These are phyloP conservation scores for Cymbidium sinense DNA, from an alignment of 106 monocot genomes.

Conservation along the genomic window DNA sequence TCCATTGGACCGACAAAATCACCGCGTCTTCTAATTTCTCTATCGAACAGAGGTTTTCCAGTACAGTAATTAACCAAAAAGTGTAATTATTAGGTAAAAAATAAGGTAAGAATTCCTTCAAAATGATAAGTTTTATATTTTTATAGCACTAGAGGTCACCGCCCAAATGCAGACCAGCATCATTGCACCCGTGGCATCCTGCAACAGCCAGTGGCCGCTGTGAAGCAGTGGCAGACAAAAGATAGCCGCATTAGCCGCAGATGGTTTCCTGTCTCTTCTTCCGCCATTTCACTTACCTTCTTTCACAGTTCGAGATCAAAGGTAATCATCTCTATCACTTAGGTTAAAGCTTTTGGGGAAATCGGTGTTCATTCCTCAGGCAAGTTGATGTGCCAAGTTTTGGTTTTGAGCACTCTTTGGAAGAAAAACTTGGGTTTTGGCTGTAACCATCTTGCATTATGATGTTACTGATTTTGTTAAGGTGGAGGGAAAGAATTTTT, in stretches of 20 bases:
- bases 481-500: neutral
- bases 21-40: too few species aligned
- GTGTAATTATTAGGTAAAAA: too few species aligned
- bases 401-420: neutral
- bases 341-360: neutral
- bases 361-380: neutral
- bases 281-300: neutral
- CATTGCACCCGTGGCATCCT: neutral
- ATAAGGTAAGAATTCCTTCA: too few species aligned
- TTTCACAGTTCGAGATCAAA: neutral
- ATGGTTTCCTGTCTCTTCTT: neutral
- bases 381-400: neutral
- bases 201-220: neutral
- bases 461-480: neutral
- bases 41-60: too few species aligned
- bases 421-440: neutral
- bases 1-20: too few species aligned
- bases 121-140: too few species aligned
- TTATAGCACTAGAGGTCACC: neutral
- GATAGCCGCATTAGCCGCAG: neutral
- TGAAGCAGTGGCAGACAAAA: conserved; percentile 2
- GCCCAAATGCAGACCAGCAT: neutral
- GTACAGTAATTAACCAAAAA: too few species aligned
- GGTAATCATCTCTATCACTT: neutral
- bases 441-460: neutral